Percentiles rank a stretch among this genome's conserved stretches.
phyloP scores from a whole-genome alignment of 371 early-diverging fungal species.

The Syncephalastrum racemosum region DNA sequence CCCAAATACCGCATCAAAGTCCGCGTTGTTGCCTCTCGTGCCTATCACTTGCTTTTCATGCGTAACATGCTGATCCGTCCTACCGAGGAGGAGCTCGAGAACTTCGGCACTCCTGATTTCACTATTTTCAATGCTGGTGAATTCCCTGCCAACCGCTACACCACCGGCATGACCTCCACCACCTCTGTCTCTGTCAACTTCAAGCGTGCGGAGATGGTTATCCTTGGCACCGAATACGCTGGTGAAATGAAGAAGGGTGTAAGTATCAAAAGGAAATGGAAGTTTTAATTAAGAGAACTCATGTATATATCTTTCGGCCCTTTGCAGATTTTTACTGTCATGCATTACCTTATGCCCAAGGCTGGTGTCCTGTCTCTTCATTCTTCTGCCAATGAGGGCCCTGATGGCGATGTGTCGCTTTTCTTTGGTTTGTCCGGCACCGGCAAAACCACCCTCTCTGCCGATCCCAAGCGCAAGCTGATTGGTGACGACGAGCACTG shows the following conservation, averaged over 20 bases:
- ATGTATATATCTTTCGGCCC: not conserved
- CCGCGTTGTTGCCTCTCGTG: slow-evolving; percentile 92
- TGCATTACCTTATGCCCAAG: slow-evolving; percentile 99
- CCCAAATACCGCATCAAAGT: slow-evolving; percentile 95
- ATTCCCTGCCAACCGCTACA: slow-evolving; percentile 96
- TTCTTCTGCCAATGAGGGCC: slow-evolving; percentile 94
- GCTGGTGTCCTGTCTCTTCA: slow-evolving; percentile 94
- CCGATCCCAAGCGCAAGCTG: slow-evolving; percentile 86
- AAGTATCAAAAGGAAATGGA: slow-evolving; percentile 15
- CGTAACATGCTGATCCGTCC: slow-evolving; percentile 97
- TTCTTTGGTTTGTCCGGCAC: slow-evolving; percentile 98
- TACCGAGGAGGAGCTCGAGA: slow-evolving; percentile 83
- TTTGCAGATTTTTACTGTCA: slow-evolving; percentile 84
- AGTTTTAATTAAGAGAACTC: not conserved
- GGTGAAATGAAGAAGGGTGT: slow-evolving; percentile 99
- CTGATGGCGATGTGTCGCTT: slow-evolving; percentile 85
- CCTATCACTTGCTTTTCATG: slow-evolving; percentile 97
- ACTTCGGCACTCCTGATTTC: slow-evolving; percentile 93
- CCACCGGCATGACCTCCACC: slow-evolving; percentile 94
- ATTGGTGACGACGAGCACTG: slow-evolving; percentile 99
- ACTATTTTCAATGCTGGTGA: slow-evolving; percentile 96
- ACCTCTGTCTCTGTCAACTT: slow-evolving; percentile 94
- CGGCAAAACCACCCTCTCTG: slow-evolving; percentile 95
- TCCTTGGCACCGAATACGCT: slow-evolving; percentile 96
- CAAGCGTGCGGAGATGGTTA: slow-evolving; percentile 77